A percentile compares a stretch with the other conserved stretches of the same genome.
Conservation (phyloP, 305 asterid genomes). For the Striga hermonthica region DNA sequence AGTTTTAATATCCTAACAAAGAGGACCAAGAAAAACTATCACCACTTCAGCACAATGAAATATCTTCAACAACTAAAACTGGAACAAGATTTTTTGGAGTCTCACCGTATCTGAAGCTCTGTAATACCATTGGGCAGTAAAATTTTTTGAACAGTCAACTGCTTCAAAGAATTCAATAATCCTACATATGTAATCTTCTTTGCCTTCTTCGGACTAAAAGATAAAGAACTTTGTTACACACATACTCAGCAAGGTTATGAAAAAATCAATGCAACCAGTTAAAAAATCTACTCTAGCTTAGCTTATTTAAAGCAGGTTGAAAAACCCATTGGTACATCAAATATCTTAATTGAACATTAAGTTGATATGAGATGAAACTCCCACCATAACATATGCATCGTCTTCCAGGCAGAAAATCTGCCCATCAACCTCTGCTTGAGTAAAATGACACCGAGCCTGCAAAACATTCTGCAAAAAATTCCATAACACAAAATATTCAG, state of each 20-base stretch:
- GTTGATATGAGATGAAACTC: not conserved
- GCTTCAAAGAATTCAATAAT: conserved; percentile 13
- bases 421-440: not conserved
- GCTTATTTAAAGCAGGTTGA: too few species aligned
- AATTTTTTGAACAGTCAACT: not conserved
- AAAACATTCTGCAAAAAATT: not conserved
- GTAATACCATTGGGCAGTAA: conserved; percentile 6
- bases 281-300: too few species aligned
- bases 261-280: not conserved
- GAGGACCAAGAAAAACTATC: not conserved
- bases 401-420: not conserved
- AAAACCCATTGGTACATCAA: too few species aligned
- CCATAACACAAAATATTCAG: too few species aligned
- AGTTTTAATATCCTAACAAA: not conserved
- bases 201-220: not conserved
- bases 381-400: conserved; percentile 6
- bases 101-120: conserved; percentile 51
- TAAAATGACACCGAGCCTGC: conserved; percentile 1
- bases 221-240: not conserved
- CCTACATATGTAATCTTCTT: not conserved
- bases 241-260: not conserved
- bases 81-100: not conserved
- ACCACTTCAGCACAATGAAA: too few species aligned
- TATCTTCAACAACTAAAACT: not conserved
- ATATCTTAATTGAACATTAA: too few species aligned